Conservation (phyloP, 306 rosid species). For the Quercus wislizeni region DNA sequence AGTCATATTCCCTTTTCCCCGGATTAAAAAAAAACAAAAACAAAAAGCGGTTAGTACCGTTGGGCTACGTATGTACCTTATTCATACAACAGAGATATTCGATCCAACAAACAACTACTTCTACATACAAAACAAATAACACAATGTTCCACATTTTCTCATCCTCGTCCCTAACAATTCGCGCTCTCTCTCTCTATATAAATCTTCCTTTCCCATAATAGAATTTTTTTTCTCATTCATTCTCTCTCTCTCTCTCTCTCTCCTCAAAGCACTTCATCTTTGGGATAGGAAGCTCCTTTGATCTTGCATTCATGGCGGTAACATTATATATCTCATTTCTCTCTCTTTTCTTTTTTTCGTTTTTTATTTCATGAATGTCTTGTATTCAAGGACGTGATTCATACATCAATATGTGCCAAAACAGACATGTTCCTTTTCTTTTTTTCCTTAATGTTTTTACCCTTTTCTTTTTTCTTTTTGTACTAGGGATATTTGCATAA, state of each 20-base stretch:
- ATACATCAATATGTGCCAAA: too few species aligned
- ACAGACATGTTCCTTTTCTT: too few species aligned
- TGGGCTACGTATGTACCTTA: too few species aligned
- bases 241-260: constrained; percentile 15
- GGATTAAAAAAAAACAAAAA: not conserved
- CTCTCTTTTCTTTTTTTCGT: not conserved
- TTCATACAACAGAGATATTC: too few species aligned
- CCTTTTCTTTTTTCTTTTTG: too few species aligned
- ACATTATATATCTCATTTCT: not conserved
- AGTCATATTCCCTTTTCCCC: not conserved
- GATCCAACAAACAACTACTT: not conserved
- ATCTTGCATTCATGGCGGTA: constrained; percentile 54
- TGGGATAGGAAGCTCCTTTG: constrained; percentile 12
- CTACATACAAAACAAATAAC: not conserved
- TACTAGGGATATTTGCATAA: too few species aligned
- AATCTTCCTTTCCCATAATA: not conserved
- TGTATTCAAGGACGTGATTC: too few species aligned
- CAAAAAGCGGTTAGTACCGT: too few species aligned
- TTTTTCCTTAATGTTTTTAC: too few species aligned
- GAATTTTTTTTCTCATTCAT: not conserved
- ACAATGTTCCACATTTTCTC: constrained; percentile 9
- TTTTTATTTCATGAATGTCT: too few species aligned
- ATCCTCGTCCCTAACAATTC: not conserved
- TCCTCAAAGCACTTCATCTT: constrained; percentile 5
- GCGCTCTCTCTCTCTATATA: too few species aligned